phyloP scores from a whole-genome alignment of 805 yeast species.

The Torulaspora delbrueckii region DNA sequence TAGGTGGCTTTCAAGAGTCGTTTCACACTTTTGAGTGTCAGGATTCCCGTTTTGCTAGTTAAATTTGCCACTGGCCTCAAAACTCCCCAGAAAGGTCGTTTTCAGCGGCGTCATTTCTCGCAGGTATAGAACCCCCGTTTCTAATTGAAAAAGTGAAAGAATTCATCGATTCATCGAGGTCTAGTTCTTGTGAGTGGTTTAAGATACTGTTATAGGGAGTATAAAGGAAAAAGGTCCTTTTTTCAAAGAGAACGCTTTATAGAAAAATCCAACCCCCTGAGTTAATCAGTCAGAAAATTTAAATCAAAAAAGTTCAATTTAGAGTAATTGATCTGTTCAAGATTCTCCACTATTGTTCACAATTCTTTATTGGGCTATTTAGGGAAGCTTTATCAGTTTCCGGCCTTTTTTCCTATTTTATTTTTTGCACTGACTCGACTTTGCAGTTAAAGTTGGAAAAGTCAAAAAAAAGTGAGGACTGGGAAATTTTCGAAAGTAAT shows the following conservation, averaged over 20 bases:
- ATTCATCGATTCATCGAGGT: too few species aligned
- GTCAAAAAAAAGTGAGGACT: constrained; percentile 1
- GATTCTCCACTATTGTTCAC: neutral
- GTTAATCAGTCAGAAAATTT: neutral
- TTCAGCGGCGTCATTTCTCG: neutral
- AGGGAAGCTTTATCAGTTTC: neutral
- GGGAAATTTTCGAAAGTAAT: neutral
- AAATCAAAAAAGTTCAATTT: neutral
- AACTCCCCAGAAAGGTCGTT: neutral
- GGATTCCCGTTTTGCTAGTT: neutral
- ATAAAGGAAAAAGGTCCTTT: neutral
- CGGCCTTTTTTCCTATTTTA: constrained; percentile 1
- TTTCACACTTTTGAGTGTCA: neutral
- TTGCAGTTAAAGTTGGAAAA: neutral
- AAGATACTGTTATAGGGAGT: neutral
- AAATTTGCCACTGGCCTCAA: neutral
- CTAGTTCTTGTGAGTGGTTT: neutral
- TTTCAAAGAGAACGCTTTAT: neutral
- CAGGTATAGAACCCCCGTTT: neutral
- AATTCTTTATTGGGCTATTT: neutral
- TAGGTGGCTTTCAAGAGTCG: neutral
- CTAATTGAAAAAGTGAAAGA: neutral
- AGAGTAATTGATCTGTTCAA: neutral
- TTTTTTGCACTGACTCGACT: neutral
- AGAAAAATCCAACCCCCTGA: neutral